Evolutionary conservation across 2,329 filamentous ascomycete genomes (phyloP), one percentile per base, ranked within the genome.

Genomic region (Calonectria leucothoes): DNA sequence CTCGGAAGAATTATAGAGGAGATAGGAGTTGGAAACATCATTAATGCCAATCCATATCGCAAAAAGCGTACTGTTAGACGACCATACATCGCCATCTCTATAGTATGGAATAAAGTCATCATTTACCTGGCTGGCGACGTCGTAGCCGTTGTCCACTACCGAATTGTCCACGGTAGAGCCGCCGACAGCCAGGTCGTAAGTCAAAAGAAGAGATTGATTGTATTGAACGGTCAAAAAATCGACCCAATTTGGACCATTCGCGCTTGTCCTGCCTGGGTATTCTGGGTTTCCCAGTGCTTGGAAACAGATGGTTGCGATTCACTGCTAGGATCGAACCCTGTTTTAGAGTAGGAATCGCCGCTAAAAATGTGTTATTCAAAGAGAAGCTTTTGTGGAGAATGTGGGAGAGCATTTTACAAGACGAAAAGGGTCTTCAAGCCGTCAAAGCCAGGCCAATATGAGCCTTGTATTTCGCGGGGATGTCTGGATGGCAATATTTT

Each of bases 241-340:
- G 15, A 63, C 55, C 66, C 66, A 69, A 27, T 69, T 69, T 29
- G 39, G 55, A 2, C 66, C 66, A 33, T 59, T 59, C 11, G 52
- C 23, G 20, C 52, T 61, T 15, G 66, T 69, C 7, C 20, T 59
- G 12, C 66, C 66, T 15, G 66, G 66, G 17, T 61, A 59, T 17
- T 15, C 5, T 6, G 66, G 66, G 35, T 69, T 69, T 8, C 66
- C 66, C 3, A 69, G 39, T 4, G 39, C 6, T 51, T 63, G 4
- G 31, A 39, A 6, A 25, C 4, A 12, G 55, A 69, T 14, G 66
- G 66, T 14, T 69, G 55, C 7, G 57, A n/a, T 20, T 23, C 35
- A 35, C 49, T 27, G 5, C 31, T 37, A n/a, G 55, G 6, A 45
- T 51, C n/a, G 42, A 63, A 69, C 4, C 55, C 33, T 2, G 42